Base-by-base conservation (phyloP, 805 yeast species). In the Cyberlindnera veronae region DNA sequence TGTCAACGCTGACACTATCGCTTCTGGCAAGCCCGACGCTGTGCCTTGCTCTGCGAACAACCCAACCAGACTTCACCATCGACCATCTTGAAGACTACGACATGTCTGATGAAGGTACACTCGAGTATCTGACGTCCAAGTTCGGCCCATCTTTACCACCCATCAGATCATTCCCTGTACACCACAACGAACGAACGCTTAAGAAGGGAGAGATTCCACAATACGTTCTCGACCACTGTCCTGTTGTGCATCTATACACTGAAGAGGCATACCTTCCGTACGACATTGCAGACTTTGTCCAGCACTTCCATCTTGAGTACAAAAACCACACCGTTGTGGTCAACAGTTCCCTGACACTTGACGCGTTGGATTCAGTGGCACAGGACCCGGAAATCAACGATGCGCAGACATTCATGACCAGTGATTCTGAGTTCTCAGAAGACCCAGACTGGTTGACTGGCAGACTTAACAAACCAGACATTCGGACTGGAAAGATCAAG, bases 401-500 rank as follows among this genome's bases (percentile, higher is more conserved):
- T 12, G 54, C 57, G 3, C 60, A 65, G 11, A 59, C 84, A 1
- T 89, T 63, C 53, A 48, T 91, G 63, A 79, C 88, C 1, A 28
- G 41, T 31, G 70, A 93, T 13, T 64, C 76, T 42, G 95, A 89
- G 54, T 90, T 89, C 59, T 78, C 73, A 39, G 60, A 77, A 46
- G 76, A 78, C 43, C 96, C 96, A 0, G 82, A 79, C 16, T 91
- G 95, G 95, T 71, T 91, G 39, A 82, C 95, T 0, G 96, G 96
- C 0, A 53, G 52, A 19, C 57, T 66, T 17, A 83, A 83, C 53
- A 67, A 71, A 39, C 97, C 97, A 3, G 78, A 77, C 36, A 64
- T 82, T 30, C 72, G 78, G 39, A 77, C 79, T 21, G 97, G 96
- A 0, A 73, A 72, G 39, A 80, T 87, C 19, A 66, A 68, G 38